Base-by-base conservation (phyloP, 345 rosid species). In the Rhizophora mangle region DNA sequence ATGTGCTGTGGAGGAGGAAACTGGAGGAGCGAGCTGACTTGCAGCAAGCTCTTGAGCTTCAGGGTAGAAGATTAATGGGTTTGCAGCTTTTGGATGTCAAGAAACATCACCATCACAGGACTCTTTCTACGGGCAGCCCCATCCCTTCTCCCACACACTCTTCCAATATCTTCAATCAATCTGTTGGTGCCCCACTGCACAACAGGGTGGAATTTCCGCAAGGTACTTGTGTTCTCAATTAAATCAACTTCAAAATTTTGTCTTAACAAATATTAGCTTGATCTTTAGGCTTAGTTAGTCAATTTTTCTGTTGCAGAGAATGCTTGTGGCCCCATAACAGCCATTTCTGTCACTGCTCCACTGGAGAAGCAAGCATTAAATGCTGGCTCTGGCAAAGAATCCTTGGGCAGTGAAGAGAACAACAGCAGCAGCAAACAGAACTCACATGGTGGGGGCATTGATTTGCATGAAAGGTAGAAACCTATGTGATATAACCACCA, bases 61-160 rank as follows among this genome's bases (percentile, higher is more conserved):
- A 93, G 58, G 85, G 82, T 62, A 88, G 88, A 74, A 89, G 96
- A 60, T 65, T 93, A 60, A 83, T 89, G 97, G 78, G 82, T 72
- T 64, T 93, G 74, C 92, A 91, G 76, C 97, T 93, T 79, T 88
- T 85, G 70, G 93, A 90, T 65, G 85, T 86, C 57, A 90, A 89
- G 82, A 88, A 86, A 76, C 90, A 85, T 75, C 87, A 86, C 53
- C 91, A 87, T 68, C 88, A 85, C 63, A 79, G 82, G 52, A 88
- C 93, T 46, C 87, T 88, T 29, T 83, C 96, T 4, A 74, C 80
- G 1, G 90, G 89, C 71, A 86, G 87, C 66, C 86, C 87, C 15
- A 71, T 85, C 70, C 88, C 88, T 1, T 84, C 93, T 9, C 86
- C 86, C 0, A 71, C 84, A 9, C 86, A 76, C 26, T 75, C 87